Conservation (phyloP, 108 stramenopile species). For the Cyclotella sp. region DNA sequence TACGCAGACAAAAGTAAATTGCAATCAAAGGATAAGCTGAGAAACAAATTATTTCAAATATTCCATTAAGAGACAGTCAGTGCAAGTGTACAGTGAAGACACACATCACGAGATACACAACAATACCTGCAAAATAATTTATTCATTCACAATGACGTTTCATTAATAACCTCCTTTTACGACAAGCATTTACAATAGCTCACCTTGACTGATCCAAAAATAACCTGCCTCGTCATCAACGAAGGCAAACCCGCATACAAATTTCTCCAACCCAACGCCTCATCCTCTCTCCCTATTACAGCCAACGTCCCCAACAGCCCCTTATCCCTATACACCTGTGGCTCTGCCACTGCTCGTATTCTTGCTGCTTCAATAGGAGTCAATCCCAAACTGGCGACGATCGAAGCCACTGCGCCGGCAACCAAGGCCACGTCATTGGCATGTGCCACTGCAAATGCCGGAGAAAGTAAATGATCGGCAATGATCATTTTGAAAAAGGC, state of each 20-base stretch:
- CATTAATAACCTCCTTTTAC: no score
- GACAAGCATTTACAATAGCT: no score
- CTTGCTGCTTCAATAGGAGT: slow-evolving; percentile 86
- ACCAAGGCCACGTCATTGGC: slow-evolving; percentile 82
- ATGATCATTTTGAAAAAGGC: slow-evolving; percentile 87
- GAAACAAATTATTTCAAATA: no score
- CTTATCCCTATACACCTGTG: slow-evolving; percentile 61
- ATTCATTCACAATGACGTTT: no score
- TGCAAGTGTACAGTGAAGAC: no score
- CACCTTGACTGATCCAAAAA: slow-evolving; percentile 91
- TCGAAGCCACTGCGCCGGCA: slow-evolving; percentile 90
- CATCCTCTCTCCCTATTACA: slow-evolving; percentile 72
- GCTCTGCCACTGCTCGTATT: slow-evolving; percentile 90
- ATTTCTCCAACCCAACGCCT: slow-evolving; percentile 60
- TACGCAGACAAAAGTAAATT: no score
- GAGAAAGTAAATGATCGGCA: slow-evolving; percentile 49
- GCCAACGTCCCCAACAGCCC: slow-evolving; percentile 74
- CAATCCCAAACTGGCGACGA: slow-evolving; percentile 90
- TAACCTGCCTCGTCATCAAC: slow-evolving; percentile 88
- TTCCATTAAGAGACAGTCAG: no score
- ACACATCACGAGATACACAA: no score
- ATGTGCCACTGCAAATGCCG: slow-evolving; percentile 65
- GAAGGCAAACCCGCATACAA: slow-evolving; percentile 92
- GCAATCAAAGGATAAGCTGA: no score
- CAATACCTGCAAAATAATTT: no score